Evolutionary conservation across 768 basidiomycete species (phyloP).

Genomic region (Termitomyces sp.): DNA sequence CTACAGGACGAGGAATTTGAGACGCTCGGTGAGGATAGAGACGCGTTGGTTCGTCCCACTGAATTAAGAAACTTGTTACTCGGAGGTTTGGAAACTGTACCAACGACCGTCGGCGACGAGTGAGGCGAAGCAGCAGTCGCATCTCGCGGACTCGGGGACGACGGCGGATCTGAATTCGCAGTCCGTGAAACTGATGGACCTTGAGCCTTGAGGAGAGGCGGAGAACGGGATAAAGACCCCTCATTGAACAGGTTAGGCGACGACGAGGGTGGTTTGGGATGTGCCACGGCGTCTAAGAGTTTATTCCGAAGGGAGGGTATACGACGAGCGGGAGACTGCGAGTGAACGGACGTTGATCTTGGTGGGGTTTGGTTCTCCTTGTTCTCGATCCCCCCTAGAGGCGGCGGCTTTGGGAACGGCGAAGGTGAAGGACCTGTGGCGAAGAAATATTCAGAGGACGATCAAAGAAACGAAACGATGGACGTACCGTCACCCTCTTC

Average conservation of each 20-base stretch:
- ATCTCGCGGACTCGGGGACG: not conserved
- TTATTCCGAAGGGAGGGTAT: conserved; percentile 1
- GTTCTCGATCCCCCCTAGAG: conserved; percentile 18
- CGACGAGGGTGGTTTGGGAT: not conserved
- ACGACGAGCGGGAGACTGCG: not conserved
- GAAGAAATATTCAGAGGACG: not conserved
- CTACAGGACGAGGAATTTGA: conserved; percentile 4
- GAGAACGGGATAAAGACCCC: not conserved
- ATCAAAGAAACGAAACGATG: not conserved
- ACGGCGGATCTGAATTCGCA: not conserved
- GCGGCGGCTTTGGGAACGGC: conserved; percentile 12
- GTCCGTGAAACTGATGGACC: not conserved
- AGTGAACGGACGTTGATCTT: not conserved
- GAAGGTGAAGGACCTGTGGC: not conserved
- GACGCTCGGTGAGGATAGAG: conserved; percentile 20
- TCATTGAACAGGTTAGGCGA: conserved; percentile 6
- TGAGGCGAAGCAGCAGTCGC: not conserved
- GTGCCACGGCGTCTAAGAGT: conserved; percentile 5
- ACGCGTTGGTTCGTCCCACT: not conserved
- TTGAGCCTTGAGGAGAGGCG: not conserved
- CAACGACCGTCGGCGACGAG: conserved; percentile 5
- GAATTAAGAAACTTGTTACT: conserved; percentile 4
- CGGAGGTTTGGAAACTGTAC: not conserved
- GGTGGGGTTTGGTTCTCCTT: conserved; percentile 23
- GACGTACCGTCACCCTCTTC: conserved; percentile 1